phyloP scores from a whole-genome alignment of 495 filamentous ascomycete genomes.

The Chlorociboria aeruginascens region DNA sequence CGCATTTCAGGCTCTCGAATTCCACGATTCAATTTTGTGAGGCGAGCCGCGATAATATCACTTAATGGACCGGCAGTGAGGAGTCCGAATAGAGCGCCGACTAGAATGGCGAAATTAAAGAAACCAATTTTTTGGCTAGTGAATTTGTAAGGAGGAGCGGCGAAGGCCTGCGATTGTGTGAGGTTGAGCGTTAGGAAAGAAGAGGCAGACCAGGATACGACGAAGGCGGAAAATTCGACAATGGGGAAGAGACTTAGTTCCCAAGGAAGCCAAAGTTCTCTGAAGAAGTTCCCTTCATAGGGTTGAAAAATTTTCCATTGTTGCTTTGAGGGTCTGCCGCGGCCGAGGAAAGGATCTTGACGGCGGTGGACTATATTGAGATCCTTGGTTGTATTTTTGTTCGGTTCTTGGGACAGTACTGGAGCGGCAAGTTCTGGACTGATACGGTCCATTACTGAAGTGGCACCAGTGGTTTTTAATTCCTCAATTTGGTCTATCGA shows the following conservation, averaged over 20 bases:
- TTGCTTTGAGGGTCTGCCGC: constrained; percentile 37
- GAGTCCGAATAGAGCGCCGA: constrained; percentile 37
- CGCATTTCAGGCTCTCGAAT: constrained; percentile 46
- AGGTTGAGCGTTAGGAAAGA: constrained; percentile 49
- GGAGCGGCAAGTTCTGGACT: constrained; percentile 2
- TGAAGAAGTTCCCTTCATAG: constrained; percentile 27
- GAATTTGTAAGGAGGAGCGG: constrained; percentile 48
- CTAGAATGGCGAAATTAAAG: constrained; percentile 34
- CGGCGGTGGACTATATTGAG: constrained; percentile 13
- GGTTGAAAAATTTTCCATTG: constrained; percentile 39
- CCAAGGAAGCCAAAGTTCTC: constrained; percentile 38
- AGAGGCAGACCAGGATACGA: constrained; percentile 49
- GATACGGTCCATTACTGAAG: constrained; percentile 4
- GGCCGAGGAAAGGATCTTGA: constrained; percentile 31
- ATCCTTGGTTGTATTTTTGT: not conserved
- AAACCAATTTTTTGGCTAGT: constrained; percentile 28
- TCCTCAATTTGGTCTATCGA: not conserved
- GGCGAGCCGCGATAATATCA: constrained; percentile 36
- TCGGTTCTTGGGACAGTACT: constrained; percentile 14
- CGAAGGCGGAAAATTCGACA: constrained; percentile 49
- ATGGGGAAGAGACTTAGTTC: constrained; percentile 51
- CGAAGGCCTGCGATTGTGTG: constrained; percentile 49
- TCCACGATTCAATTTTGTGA: constrained; percentile 38
- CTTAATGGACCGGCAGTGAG: constrained; percentile 36
- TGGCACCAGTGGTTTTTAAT: not conserved